phyloP scores from a whole-genome alignment of 1,284 basidiomycete genomes.

The Filobasidium uniguttulatum region DNA sequence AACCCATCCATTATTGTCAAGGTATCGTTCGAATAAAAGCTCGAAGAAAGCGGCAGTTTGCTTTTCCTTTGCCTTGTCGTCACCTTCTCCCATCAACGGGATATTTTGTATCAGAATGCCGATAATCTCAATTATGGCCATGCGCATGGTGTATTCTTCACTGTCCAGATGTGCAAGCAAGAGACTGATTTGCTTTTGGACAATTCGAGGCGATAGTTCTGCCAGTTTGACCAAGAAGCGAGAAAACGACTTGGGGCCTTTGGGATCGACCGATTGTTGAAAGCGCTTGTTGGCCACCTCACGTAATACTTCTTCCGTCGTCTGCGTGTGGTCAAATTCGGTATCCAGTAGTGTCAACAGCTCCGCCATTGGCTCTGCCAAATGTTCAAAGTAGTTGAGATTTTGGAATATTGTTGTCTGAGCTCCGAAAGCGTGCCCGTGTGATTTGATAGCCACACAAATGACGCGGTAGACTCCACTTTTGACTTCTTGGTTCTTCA shows the following conservation, averaged over 20 bases:
- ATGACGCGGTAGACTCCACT: slow-evolving; percentile 73
- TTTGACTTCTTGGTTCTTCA: slow-evolving; percentile 64
- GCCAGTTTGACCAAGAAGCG: slow-evolving; percentile 71
- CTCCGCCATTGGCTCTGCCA: slow-evolving; percentile 88
- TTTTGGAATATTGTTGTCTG: slow-evolving; percentile 85
- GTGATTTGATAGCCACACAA: slow-evolving; percentile 81
- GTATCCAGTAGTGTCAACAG: slow-evolving; percentile 64
- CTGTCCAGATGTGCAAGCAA: slow-evolving; percentile 77
- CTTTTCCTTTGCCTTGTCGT: slow-evolving; percentile 54
- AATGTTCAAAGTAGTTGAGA: slow-evolving; percentile 86
- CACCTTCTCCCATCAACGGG: slow-evolving; percentile 46
- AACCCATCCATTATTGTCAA: slow-evolving; percentile 84
- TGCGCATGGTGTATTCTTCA: slow-evolving; percentile 94
- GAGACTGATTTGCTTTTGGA: slow-evolving; percentile 80
- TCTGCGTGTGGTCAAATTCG: slow-evolving; percentile 77
- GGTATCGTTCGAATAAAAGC: slow-evolving; percentile 67
- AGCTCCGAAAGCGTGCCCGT: slow-evolving; percentile 67
- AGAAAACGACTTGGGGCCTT: slow-evolving; percentile 74
- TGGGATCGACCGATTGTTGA: slow-evolving; percentile 59
- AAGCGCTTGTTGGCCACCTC: slow-evolving; percentile 71
- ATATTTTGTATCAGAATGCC: slow-evolving; percentile 68
- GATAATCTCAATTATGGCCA: slow-evolving; percentile 77
- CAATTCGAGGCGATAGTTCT: slow-evolving; percentile 67
- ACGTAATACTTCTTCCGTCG: slow-evolving; percentile 75
- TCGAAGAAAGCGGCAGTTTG: slow-evolving; percentile 74